These are phyloP conservation scores for Durio zibethinus DNA, from an alignment of 345 rosid species.

Conservation along the genomic window DNA sequence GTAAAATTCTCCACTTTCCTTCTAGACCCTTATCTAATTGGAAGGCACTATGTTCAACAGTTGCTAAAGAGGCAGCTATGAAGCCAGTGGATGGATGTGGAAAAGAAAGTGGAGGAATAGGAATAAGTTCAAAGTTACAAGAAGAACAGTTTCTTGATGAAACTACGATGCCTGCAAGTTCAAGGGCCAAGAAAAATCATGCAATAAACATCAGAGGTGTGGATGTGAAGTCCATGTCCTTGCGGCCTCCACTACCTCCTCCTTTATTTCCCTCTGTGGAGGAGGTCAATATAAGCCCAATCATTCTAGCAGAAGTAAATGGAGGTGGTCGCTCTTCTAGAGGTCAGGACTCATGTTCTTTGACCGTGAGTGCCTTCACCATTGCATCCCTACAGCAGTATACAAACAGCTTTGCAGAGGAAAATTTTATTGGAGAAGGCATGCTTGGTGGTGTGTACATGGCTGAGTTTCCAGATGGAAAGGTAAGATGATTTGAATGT, in stretches of 20 bases:
- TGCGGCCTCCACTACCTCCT: constrained; percentile 49
- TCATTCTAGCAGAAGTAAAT: constrained; percentile 24
- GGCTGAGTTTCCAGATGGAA: constrained; percentile 79
- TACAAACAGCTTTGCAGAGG: constrained; percentile 72
- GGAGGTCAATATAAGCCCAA: constrained; percentile 40
- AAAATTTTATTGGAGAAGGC: constrained; percentile 78
- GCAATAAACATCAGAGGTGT: constrained; percentile 15
- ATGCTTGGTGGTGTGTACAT: constrained; percentile 63
- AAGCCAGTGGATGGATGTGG: constrained; percentile 41
- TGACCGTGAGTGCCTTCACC: constrained; percentile 47
- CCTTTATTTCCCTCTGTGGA: constrained; percentile 30
- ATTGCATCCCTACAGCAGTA: constrained; percentile 83
- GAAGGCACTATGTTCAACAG: constrained; percentile 33
- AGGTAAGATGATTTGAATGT: constrained; percentile 35
- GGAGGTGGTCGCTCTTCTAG: constrained; percentile 27
- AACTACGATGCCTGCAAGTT: constrained; percentile 31
- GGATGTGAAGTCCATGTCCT: constrained; percentile 19
- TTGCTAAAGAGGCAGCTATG: constrained; percentile 36
- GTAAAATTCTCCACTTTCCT: not conserved
- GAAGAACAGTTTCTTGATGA: constrained; percentile 34
- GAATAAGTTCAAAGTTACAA: constrained; percentile 27
- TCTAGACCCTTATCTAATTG: not conserved
- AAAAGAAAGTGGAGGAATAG: constrained; percentile 36
- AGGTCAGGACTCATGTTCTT: constrained; percentile 34
- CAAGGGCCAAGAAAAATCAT: constrained; percentile 27